These are phyloP conservation scores for Fusarium torreyae DNA, from an alignment of 2,329 filamentous ascomycete genomes.

Conservation along the genomic window DNA sequence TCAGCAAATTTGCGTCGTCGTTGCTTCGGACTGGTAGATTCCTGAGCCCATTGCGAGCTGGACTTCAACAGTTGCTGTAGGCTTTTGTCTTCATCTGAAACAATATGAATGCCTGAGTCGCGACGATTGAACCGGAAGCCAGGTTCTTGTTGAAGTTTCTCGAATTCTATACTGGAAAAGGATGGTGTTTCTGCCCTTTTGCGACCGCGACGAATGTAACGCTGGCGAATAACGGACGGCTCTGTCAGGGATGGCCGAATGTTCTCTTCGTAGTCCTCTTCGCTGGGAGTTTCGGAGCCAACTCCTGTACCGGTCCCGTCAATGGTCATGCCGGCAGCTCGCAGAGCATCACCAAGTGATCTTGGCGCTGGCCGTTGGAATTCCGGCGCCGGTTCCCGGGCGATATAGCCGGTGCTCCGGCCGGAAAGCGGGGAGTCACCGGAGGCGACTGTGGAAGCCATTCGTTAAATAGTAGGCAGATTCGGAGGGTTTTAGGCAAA, in stretches of 20 bases:
- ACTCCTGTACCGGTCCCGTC: slow-evolving; percentile 44
- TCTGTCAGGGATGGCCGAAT: slow-evolving; percentile 49
- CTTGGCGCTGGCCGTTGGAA: slow-evolving; percentile 34
- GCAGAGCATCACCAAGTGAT: slow-evolving; percentile 51
- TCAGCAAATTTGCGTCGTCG: slow-evolving; percentile 57
- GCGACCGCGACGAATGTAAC: slow-evolving; percentile 20
- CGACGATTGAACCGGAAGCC: slow-evolving; percentile 40
- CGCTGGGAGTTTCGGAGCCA: slow-evolving; percentile 60
- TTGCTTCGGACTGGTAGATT: slow-evolving; percentile 33
- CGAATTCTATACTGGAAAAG: slow-evolving; percentile 24
- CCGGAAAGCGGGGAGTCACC: slow-evolving; percentile 25
- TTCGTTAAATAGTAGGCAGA: neutral
- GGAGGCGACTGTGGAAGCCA: slow-evolving; percentile 27
- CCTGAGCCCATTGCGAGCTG: slow-evolving; percentile 45
- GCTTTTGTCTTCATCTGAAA: slow-evolving; percentile 50
- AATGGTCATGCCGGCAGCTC: slow-evolving; percentile 44
- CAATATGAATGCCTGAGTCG: slow-evolving; percentile 48
- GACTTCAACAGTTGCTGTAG: slow-evolving; percentile 50
- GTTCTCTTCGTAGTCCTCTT: slow-evolving; percentile 63
- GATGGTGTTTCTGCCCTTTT: slow-evolving; percentile 13
- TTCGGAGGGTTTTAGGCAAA: neutral
- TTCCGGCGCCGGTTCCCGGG: slow-evolving; percentile 12
- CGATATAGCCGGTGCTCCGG: slow-evolving; percentile 19
- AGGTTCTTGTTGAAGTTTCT: slow-evolving; percentile 21
- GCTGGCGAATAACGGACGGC: slow-evolving; percentile 37